A percentile compares a stretch with the other conserved stretches of the same genome.
phyloP scores from a whole-genome alignment of 129 eudicot species.

The Saposhnikovia divaricata region DNA sequence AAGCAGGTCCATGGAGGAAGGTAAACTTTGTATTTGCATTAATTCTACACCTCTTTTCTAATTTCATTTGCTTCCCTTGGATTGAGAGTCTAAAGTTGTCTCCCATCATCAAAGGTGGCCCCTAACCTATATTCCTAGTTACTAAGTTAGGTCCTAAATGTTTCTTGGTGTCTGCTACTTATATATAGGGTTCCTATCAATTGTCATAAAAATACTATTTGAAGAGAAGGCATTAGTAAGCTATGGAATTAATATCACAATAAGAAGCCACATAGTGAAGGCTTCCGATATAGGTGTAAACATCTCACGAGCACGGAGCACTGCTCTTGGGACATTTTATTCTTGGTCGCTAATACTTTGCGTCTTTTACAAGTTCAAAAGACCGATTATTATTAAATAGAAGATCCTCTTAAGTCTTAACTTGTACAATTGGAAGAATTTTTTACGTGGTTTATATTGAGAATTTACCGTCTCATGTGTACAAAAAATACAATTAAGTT shows the following conservation, averaged over 20 bases:
- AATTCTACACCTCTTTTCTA: neutral
- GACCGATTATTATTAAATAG: no score
- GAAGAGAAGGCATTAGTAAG: neutral
- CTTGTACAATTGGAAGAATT: neutral
- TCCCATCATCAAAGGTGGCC: neutral
- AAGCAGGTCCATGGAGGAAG: constrained; percentile 24
- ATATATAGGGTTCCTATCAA: neutral
- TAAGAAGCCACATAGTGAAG: neutral
- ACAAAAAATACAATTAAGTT: neutral
- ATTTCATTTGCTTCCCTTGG: neutral
- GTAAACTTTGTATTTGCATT: constrained; percentile 1
- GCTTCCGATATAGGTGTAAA: no score
- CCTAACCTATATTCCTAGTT: neutral
- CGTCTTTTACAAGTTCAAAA: neutral
- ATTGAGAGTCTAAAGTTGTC: neutral
- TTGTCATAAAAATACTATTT: neutral
- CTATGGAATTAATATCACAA: neutral
- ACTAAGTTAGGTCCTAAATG: neutral
- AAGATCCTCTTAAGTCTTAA: neutral
- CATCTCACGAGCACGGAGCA: neutral
- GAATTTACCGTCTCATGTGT: neutral
- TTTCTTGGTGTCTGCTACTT: neutral
- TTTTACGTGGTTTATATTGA: neutral
- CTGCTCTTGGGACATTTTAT: neutral
- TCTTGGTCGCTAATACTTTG: neutral